These are phyloP conservation scores for Backusella tuberculispora DNA, from an alignment of 192 early-diverging fungal species.

Conservation along the genomic window DNA sequence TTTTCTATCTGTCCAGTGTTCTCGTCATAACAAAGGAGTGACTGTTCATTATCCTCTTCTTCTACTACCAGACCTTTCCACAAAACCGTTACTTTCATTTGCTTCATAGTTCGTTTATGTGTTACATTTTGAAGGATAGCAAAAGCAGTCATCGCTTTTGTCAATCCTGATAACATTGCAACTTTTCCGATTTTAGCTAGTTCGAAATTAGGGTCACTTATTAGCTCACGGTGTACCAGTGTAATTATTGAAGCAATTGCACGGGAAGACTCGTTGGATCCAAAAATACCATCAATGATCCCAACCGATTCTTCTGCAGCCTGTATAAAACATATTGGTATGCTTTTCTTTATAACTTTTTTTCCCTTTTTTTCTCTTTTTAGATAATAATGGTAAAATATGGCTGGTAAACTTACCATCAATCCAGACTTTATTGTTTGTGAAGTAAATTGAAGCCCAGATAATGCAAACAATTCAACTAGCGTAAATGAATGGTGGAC, in stretches of 20 bases:
- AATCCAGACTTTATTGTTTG: constrained; percentile 68
- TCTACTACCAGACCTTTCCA: constrained; percentile 68
- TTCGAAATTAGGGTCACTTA: constrained; percentile 67
- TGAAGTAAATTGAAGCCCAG: constrained; percentile 80
- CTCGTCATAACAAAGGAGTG: constrained; percentile 23
- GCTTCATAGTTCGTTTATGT: constrained; percentile 56
- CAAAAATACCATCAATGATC: constrained; percentile 92
- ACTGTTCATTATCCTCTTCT: constrained; percentile 45
- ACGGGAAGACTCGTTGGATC: constrained; percentile 91
- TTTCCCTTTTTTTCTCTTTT: background rate
- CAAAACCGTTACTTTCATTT: constrained; percentile 47
- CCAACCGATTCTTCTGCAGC: constrained; percentile 87
- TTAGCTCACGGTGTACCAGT: constrained; percentile 74
- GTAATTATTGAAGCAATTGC: constrained; percentile 81
- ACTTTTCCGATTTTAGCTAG: constrained; percentile 67
- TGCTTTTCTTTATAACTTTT: background rate
- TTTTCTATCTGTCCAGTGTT: background rate
- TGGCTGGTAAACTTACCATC: constrained; percentile 20
- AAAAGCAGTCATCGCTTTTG: constrained; percentile 86
- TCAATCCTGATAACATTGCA: constrained; percentile 67
- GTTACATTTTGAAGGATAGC: constrained; percentile 82
- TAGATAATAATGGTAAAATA: background rate
- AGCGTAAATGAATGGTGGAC: constrained; percentile 74
- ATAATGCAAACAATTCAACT: constrained; percentile 74
- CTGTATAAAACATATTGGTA: constrained; percentile 37